phyloP scores from a whole-genome alignment of 83 land plant genomes.

The Diphasiastrum complanatum region DNA sequence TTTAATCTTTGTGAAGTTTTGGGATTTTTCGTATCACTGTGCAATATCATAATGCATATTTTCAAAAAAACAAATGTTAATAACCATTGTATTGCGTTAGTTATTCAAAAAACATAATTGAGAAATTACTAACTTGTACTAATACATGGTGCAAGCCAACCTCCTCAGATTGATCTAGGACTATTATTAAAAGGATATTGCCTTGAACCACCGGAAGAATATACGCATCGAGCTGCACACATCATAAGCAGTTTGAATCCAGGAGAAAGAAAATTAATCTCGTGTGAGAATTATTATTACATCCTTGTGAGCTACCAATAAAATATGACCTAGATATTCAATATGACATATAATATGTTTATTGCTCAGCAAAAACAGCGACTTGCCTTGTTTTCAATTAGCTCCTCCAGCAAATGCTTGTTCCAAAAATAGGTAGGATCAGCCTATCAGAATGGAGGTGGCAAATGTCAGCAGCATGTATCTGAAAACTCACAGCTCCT shows the following conservation, averaged over 20 bases:
- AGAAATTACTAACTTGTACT: no score
- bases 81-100: no score
- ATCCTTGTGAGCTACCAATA: neutral
- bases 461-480: no score
- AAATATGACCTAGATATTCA: no score
- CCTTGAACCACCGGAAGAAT: slow-evolving; percentile 13
- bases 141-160: no score
- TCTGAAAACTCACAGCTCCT: neutral
- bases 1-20: no score
- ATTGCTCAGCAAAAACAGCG: neutral
- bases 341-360: no score
- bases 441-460: slow-evolving; percentile 46
- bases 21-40: no score
- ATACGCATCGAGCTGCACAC: slow-evolving; percentile 6
- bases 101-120: no score
- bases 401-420: slow-evolving; percentile 61
- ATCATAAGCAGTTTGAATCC: neutral
- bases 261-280: neutral
- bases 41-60: no score
- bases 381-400: slow-evolving; percentile 62
- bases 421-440: slow-evolving; percentile 91
- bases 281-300: neutral
- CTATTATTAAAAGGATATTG: slow-evolving; percentile 3
- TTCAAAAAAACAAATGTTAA: no score
- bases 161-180: no score